Evolutionary conservation across 2,329 filamentous ascomycete genomes (phyloP).

Genomic region (Trichoderma aggressivum): DNA sequence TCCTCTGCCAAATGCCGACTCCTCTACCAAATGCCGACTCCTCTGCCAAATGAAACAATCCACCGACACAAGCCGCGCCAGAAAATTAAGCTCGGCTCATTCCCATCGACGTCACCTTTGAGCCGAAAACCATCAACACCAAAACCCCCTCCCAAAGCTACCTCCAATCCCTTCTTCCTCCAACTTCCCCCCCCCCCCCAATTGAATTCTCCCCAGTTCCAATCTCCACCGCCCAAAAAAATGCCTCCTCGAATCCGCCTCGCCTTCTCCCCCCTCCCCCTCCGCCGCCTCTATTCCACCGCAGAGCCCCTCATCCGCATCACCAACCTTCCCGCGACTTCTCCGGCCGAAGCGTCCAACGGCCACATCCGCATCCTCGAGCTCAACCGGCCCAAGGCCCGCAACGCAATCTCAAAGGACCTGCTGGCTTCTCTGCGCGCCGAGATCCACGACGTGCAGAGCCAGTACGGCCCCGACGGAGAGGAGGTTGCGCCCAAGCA

Average conservation of each 20-base stretch:
- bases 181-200: no score
- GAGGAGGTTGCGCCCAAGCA: conserved; percentile 45
- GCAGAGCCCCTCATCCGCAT: conserved; percentile 61
- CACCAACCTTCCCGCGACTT: conserved; percentile 69
- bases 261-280: conserved; percentile 21
- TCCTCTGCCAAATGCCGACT: background rate
- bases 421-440: conserved; percentile 69
- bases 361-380: conserved; percentile 87
- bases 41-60: background rate
- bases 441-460: conserved; percentile 69
- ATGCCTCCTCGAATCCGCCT: conserved; percentile 35
- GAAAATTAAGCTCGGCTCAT: conserved; percentile 8
- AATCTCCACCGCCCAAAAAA: conserved; percentile 6
- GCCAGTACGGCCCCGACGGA: conserved; percentile 55
- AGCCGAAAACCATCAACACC: conserved; percentile 2
- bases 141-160: background rate
- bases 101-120: conserved; percentile 12
- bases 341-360: conserved; percentile 40
- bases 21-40: background rate
- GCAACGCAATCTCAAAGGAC: conserved; percentile 84
- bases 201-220: background rate
- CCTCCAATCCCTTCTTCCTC: background rate
- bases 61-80: conserved; percentile 17
- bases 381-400: conserved; percentile 77
- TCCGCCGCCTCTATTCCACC: conserved; percentile 42